A percentile compares a stretch with the other conserved stretches of the same genome.
phyloP scores from a whole-genome alignment of 2,329 filamentous ascomycete species.

The Orbilia quercus region DNA sequence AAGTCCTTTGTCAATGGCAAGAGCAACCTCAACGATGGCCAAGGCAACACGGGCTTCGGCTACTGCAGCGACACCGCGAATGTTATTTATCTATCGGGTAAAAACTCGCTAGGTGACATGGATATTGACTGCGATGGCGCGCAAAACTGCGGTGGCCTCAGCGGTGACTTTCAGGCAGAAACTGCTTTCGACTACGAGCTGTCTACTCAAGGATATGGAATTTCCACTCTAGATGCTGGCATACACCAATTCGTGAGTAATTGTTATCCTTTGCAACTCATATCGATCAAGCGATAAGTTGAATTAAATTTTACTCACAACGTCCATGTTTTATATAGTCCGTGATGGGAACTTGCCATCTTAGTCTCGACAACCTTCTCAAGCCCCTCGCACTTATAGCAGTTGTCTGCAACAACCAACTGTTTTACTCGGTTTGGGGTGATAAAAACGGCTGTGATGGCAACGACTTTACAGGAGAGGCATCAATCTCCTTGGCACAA shows the following conservation, averaged over 20 bases:
- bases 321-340: conserved; percentile 18
- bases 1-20: conserved; percentile 28
- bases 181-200: conserved; percentile 67
- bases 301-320: background rate
- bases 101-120: conserved; percentile 67
- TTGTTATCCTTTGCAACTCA: background rate
- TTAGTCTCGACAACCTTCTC: conserved; percentile 64
- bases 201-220: conserved; percentile 61
- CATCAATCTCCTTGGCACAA: conserved; percentile 70
- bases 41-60: conserved; percentile 60
- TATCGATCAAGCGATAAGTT: background rate
- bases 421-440: conserved; percentile 72
- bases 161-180: conserved; percentile 65
- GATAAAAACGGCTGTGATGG: conserved; percentile 69
- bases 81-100: conserved; percentile 67
- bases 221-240: conserved; percentile 67
- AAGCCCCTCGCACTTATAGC: conserved; percentile 69
- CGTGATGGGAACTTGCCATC: conserved; percentile 41
- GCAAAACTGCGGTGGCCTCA: conserved; percentile 65
- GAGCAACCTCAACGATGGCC: conserved; percentile 54
- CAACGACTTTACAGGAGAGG: conserved; percentile 67
- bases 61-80: conserved; percentile 67
- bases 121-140: conserved; percentile 71
- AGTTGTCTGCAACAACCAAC: conserved; percentile 67
- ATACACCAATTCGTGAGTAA: conserved; percentile 67